Evolutionary conservation across 768 basidiomycete genomes (phyloP).

Genomic region (Lyophyllum shimeji): DNA sequence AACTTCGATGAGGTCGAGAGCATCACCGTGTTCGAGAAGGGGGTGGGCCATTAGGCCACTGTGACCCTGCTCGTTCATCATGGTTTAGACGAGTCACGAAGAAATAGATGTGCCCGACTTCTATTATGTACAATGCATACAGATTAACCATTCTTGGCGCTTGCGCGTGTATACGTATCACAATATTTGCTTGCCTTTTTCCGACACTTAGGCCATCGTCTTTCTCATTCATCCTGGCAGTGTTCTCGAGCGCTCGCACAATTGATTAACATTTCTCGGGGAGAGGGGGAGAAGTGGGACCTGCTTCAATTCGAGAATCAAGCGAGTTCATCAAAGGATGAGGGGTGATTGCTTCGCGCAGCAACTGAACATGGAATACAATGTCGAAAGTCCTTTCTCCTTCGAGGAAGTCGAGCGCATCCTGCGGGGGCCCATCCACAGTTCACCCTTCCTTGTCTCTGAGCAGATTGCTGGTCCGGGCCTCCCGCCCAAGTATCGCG

Average conservation of each 20-base stretch:
- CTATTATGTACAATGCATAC: background rate
- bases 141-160: background rate
- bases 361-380: too few species aligned
- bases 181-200: background rate
- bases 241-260: too few species aligned
- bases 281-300: too few species aligned
- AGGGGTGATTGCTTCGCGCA: too few species aligned
- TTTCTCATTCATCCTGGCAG: too few species aligned
- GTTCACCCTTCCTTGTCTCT: constrained; percentile 22
- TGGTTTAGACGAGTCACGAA: background rate
- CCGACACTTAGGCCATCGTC: too few species aligned
- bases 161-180: background rate
- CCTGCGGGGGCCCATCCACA: constrained; percentile 23
- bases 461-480: constrained; percentile 4
- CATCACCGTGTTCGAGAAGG: constrained; percentile 43
- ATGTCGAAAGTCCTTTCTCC: background rate
- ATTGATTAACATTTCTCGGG: too few species aligned
- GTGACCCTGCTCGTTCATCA: background rate
- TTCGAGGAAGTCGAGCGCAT: constrained; percentile 16
- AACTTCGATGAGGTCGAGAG: constrained; percentile 51
- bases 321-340: too few species aligned
- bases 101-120: too few species aligned
- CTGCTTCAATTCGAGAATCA: too few species aligned
- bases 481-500: constrained; percentile 10
- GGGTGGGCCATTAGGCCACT: constrained; percentile 29